phyloP scores from a whole-genome alignment of 257 asterid species.

The Salvia rosmarinus region DNA sequence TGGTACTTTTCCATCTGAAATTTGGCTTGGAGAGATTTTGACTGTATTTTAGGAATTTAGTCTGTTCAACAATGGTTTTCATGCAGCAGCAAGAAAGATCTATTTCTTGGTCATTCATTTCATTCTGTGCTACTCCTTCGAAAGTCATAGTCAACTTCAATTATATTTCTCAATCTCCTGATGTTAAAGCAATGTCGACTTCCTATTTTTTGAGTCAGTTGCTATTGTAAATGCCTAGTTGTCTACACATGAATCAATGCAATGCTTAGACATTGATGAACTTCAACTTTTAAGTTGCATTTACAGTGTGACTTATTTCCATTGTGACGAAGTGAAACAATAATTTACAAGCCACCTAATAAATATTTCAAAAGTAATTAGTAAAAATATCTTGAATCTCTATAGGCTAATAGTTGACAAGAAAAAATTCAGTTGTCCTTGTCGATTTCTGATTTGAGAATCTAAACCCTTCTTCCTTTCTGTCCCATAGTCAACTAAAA shows the following conservation, averaged over 20 bases:
- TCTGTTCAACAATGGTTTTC: constrained; percentile 18
- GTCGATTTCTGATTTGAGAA: neutral
- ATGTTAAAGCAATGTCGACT: constrained; percentile 20
- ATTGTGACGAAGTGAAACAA: neutral
- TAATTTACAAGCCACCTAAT: neutral
- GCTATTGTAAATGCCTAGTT: constrained; percentile 24
- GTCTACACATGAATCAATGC: neutral
- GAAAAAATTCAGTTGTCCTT: neutral
- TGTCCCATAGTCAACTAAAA: neutral
- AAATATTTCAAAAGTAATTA: neutral
- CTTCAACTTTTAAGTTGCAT: neutral
- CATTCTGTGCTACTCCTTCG: constrained; percentile 9
- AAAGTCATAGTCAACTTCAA: neutral
- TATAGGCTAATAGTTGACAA: neutral
- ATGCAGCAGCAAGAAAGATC: constrained; percentile 8
- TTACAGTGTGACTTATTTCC: neutral
- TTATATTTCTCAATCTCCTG: constrained; percentile 7
- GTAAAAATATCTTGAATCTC: constrained; percentile 15
- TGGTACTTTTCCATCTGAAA: neutral
- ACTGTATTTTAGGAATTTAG: constrained; percentile 19
- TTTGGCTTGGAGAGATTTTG: neutral
- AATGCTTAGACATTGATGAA: neutral
- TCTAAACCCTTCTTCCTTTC: constrained; percentile 13
- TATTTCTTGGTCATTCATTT: constrained; percentile 12
- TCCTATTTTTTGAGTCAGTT: constrained; percentile 1